phyloP scores from a whole-genome alignment of 176 grass and related monocot species.

The Metroxylon sagu region DNA sequence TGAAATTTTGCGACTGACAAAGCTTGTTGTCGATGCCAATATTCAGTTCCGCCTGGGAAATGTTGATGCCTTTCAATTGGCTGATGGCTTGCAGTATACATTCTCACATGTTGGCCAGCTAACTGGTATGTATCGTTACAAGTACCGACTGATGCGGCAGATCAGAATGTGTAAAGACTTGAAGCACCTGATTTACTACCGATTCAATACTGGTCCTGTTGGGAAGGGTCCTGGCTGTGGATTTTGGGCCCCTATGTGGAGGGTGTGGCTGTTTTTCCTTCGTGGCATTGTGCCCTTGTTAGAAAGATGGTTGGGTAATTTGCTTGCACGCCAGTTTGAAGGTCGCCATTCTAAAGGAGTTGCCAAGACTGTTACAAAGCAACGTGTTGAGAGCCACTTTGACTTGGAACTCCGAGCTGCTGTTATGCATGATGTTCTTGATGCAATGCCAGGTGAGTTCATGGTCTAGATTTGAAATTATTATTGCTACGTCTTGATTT shows the following conservation, averaged over 20 bases:
- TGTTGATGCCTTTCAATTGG: slow-evolving; percentile 93
- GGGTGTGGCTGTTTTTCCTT: slow-evolving; percentile 96
- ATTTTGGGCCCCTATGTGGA: slow-evolving; percentile 98
- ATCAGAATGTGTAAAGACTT: slow-evolving; percentile 99
- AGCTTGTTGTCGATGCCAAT: slow-evolving; percentile 96
- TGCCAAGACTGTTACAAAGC: slow-evolving; percentile 98
- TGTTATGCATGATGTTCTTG: slow-evolving; percentile 99
- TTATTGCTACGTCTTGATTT: too few relatives aligned
- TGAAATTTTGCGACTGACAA: slow-evolving; percentile 94
- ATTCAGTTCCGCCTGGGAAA: slow-evolving; percentile 95
- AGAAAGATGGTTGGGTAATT: slow-evolving; percentile 93
- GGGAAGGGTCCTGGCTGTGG: slow-evolving; percentile 98
- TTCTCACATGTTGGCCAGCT: slow-evolving; percentile 98
- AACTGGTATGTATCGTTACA: slow-evolving; percentile 98
- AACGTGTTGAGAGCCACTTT: slow-evolving; percentile 94
- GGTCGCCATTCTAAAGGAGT: slow-evolving; percentile 95
- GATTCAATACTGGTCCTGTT: slow-evolving; percentile 97
- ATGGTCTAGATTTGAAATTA: too few relatives aligned
- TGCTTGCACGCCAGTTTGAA: slow-evolving; percentile 90
- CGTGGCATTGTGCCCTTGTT: slow-evolving; percentile 90
- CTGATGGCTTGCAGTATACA: slow-evolving; percentile 95
- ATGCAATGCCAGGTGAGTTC: slow-evolving; percentile 75
- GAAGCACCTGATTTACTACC: slow-evolving; percentile 98
- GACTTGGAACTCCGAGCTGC: slow-evolving; percentile 95
- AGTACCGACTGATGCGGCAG: slow-evolving; percentile 92